Base-by-base conservation (phyloP, 306 rosid genomes). In the Castanea sativa region DNA sequence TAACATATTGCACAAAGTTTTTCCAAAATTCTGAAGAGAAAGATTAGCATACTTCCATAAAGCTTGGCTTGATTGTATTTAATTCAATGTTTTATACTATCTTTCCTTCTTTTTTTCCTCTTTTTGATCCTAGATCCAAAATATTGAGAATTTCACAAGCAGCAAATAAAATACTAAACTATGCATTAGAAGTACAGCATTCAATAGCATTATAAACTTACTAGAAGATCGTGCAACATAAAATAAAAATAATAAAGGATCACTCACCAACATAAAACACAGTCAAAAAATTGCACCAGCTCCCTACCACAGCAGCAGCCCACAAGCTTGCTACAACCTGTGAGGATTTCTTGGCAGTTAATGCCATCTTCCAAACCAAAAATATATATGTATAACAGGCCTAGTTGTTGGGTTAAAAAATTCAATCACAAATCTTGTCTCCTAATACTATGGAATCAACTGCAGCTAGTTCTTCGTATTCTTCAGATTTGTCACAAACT, bases 221-320 rank as follows among this genome's bases (percentile, higher is more conserved):
- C 20, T 30, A 49, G 23, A 68, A 59, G 19, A 73, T 38, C 23
- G 21, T 27, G 15, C 14, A 1, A 51, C 29, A 30, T 23, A 38
- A 83, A 81, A 63, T 30, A 83, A 67, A 3, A 72, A 76, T 67
- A 27, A 69, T 65, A 73, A 49, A 5, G 60, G 73, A 51, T 71
- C 51, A 56, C 98, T 94, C 79, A 94, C 98, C 98, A 80, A 90
- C 9, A 84, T 89, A 94, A 20, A 90, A 56, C 73, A 92, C 94
- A n/a, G 98, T 85, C 61, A 94, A 76, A 73, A 94, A 88, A 81
- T 88, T 91, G 90, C 85, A 94, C 97, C 97, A 94, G 93, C 95
- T 91, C 78, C 97, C 97, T 3, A 92, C 81, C 45, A 91, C 80
- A 56, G 98, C 91, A 64, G 90, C 91, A 82, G 83, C 85, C 87